Base-by-base conservation (phyloP, 1,284 basidiomycete genomes). In the Ustilago hordei region DNA sequence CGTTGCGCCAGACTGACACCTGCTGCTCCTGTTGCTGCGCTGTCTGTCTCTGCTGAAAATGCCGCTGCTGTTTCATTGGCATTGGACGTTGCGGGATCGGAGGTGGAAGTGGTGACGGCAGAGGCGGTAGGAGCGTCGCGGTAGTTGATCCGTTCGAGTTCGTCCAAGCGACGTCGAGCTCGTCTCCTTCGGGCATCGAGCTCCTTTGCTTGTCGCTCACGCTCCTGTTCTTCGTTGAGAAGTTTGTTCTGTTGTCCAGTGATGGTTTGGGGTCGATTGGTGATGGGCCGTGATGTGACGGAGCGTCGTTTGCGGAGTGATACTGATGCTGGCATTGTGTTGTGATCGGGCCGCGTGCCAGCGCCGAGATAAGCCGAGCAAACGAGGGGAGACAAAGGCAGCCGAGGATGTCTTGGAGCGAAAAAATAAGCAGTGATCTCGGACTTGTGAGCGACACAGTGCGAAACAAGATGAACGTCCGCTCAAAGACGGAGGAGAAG, bases 221-320 rank as follows among this genome's bases (percentile, higher is more conserved):
- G 61, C 35, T 71, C 64, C 39, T 76, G 69, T n/a, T 76, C 64
- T 9, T 67, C 69, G 45, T 60, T 68, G 47, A 72, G 74, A 36
- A 54, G 60, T 41, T 69, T 71, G 61, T 65, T 60, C 58, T 71
- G 74, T 28, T 76, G 74, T 0, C 74, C 74, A 0, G 74, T 76
- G 62, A 76, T 76, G 28, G 74, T 76, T 19, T 76, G 74, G 28
- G 74, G 74, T 13, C 74, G 74, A 31, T 76, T 76, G 34, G 62
- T 76, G 50, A 62, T 56, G 38, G 74, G 74, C 8, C 62, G 54
- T 1, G 62, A 71, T 34, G 74, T 65, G 53, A 71, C 62, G 7
- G 74, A 62, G 9, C 74, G 64, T 15, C 74, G 57, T 15, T 76
- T 76, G 43, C 74, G 74, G 23, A 76, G 63, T 17, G 67, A 60